Evolutionary conservation across 2,329 filamentous ascomycete species (phyloP), one percentile per base, ranked within the genome.

Genomic region (Penicillium nordicum): DNA sequence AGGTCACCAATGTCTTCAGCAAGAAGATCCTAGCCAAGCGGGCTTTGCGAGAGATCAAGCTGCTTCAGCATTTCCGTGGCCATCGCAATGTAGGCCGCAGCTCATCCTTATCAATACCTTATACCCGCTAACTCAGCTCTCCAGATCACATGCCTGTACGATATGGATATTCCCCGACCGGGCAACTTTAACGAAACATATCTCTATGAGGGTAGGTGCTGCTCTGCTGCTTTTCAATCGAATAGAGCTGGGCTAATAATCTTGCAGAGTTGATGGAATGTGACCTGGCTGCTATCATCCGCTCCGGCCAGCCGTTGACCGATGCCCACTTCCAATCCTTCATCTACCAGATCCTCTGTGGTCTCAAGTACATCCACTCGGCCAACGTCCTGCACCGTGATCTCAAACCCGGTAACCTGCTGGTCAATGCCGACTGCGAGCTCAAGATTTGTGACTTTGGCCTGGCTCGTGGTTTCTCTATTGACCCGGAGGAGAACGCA

Each of bases 1-100:
- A 99, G 79, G 91, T 99, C 74, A 99, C 94, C 80, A 99, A 99
- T 89, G 93, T 99, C 69, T 99, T 99, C 79, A 97, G 92, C 84
- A 99, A 99, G 81, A 97, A 97, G 86, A 99, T 99, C 67, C 84
- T 99, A 65, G 94, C 94, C 69, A 99, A 99, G 86, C 90, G 94
- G 72, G 94, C 94, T 48, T 78, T 99, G 81, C 87, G 94, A 76
- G 94, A 99, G 80, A 97, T 99, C 79, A 99, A 97, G 84, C 84
- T 99, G 67, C 83, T 99, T 63, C 93, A 97, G 80, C 94, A 99
- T 78, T 99, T 99, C 80, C 85, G 94, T 69, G 90, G 90, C 51
- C 89, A 93, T 71, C 87, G 90, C 70, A 93, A 93, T 75, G 88
- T 92, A 80, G 77, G 85, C 78, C 48, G 41, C 44, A 54, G 25